These are phyloP conservation scores for Trichophyton equinum DNA, from an alignment of 2,329 filamentous ascomycete species.

Conservation along the genomic window DNA sequence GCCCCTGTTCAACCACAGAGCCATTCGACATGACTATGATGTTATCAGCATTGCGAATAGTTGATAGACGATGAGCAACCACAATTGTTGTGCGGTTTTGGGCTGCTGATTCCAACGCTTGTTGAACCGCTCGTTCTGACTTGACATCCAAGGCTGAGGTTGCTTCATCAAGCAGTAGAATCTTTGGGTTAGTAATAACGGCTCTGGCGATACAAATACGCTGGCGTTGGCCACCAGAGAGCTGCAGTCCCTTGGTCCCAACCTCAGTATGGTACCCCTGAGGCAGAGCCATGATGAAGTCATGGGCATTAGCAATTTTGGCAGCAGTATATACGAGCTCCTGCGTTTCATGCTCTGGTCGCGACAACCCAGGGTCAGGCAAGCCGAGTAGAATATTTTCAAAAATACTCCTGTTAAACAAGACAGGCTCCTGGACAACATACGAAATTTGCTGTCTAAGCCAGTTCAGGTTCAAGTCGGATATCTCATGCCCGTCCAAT, in stretches of 20 bases:
- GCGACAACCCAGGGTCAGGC: not conserved
- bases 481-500: constrained; percentile 64
- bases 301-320: constrained; percentile 54
- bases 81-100: not conserved
- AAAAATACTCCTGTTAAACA: constrained; percentile 55
- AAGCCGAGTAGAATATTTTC: constrained; percentile 49
- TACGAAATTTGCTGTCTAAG: constrained; percentile 48
- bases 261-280: not conserved
- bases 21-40: constrained; percentile 55
- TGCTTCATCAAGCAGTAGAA: not conserved
- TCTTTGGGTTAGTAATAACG: not conserved
- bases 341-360: constrained; percentile 9
- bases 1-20: constrained; percentile 49
- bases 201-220: not conserved
- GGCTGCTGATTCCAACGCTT: not conserved
- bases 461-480: constrained; percentile 57
- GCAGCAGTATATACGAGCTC: constrained; percentile 48
- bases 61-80: constrained; percentile 47
- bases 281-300: constrained; percentile 54
- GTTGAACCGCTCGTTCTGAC: not conserved
- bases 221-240: not conserved
- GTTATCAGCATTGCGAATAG: constrained; percentile 54
- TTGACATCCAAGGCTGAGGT: not conserved
- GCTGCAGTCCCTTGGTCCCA: not conserved
- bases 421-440: constrained; percentile 55